Evolutionary conservation across 2,329 filamentous ascomycete genomes (phyloP), one percentile per base, ranked within the genome.

Genomic region (Ophiostoma triangulosporum): DNA sequence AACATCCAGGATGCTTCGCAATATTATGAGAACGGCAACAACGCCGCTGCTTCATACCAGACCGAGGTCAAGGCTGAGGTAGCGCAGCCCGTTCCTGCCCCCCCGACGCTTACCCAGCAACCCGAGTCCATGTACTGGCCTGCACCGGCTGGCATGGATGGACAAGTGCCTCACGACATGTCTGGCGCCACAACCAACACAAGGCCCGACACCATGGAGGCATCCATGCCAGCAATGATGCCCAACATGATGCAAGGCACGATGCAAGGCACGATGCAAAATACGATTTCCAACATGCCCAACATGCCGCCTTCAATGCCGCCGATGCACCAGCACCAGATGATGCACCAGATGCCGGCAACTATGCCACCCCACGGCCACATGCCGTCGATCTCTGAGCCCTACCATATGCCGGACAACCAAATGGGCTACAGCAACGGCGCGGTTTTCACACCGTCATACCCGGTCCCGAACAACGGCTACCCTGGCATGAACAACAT

Each of bases 351-450:
- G 20, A 36, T 24, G 15, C 46, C 35, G 26, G 32, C 52, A 24
- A 32, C 33, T 3, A 32, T 54, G 17, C 51, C 51, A 4, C 45
- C 50, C 32, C 26, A 31, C 31, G 17, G 7, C 46, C 22, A 48
- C 29, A n/a, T 56, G n/a, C 51, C 54, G 2, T 35, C 49, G 5
- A 51, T 54, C 14, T 17, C 48, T 6, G 54, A 45, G 7, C 52
- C 50, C 3, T 54, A 48, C 12, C 50, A 53, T 32, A 46, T 50
- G 31, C 54, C 54, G 11, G 43, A n/a, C 31, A 43, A n/a, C 26
- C 51, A 48, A 12, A 45, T 27, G 27, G 32, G 48, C 9, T 49
- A 38, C 26, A 11, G 43, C 14, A 49, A 54, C 24, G 48, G 43
- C 40, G 38, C 53, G 36, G 22, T 55, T 4, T 12, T 54, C 14